phyloP scores from a whole-genome alignment of 352 stramenopile genomes.

The Pythium chondricola region DNA sequence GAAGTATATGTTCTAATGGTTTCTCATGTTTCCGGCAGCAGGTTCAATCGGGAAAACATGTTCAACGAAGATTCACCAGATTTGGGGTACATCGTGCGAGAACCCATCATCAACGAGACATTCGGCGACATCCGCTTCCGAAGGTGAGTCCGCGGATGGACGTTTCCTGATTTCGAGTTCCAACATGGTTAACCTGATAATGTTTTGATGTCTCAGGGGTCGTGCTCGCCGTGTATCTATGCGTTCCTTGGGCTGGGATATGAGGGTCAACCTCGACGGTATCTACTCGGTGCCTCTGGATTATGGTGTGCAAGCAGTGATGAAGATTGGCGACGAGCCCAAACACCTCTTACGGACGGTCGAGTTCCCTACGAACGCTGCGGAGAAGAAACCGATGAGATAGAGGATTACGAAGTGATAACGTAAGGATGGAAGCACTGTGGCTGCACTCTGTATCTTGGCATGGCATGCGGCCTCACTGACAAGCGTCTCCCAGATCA shows the following conservation, averaged over 20 bases:
- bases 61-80: constrained; percentile 79
- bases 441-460: too few species aligned
- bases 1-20: not conserved
- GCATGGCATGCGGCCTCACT: too few species aligned
- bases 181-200: not conserved
- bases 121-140: constrained; percentile 87
- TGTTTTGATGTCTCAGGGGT: constrained; percentile 31
- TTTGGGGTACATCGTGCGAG: constrained; percentile 82
- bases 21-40: constrained; percentile 9
- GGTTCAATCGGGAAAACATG: constrained; percentile 84
- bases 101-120: constrained; percentile 87
- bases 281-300: constrained; percentile 85
- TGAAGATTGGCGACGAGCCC: constrained; percentile 84
- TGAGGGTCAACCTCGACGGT: constrained; percentile 84
- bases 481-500: too few species aligned
- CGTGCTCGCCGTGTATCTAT: constrained; percentile 81
- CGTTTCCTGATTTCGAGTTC: not conserved
- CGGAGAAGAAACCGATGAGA: constrained; percentile 12
- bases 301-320: constrained; percentile 86
- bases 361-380: constrained; percentile 40
- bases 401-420: constrained; percentile 2
- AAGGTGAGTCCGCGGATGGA: constrained; percentile 29
- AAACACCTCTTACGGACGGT: constrained; percentile 84
- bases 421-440: too few species aligned
- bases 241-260: constrained; percentile 86